phyloP scores from a whole-genome alignment of 23 red algal species.

The Cyanidioschyzon merolae region DNA sequence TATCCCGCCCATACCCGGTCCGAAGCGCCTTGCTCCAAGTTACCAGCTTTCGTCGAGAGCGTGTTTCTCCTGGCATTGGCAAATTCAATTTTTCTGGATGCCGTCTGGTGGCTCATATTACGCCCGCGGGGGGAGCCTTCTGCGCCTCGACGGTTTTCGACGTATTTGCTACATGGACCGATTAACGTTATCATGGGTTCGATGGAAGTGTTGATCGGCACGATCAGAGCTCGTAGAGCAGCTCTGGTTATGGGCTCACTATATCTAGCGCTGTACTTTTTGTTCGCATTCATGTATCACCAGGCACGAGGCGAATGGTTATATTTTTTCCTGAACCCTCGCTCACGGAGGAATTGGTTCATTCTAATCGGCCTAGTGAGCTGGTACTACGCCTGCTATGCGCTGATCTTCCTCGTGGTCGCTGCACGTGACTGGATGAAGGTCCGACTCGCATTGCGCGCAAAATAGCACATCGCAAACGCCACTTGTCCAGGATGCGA shows the following conservation, averaged over 20 bases:
- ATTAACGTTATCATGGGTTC: not conserved
- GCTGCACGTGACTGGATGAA: not conserved
- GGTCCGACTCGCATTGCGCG: not conserved
- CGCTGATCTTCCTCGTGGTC: not conserved
- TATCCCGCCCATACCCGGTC: not conserved
- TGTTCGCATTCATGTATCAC: not conserved
- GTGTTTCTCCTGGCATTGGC: not conserved
- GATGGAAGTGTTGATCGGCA: not conserved
- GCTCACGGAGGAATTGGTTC: not conserved
- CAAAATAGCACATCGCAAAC: not conserved
- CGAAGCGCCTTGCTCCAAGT: no score
- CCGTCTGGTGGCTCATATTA: conserved; percentile 4
- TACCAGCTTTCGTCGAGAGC: not conserved
- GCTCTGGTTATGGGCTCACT: not conserved
- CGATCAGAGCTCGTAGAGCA: not conserved
- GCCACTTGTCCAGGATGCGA: no score
- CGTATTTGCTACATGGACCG: not conserved
- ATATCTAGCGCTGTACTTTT: conserved; percentile 2
- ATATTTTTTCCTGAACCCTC: not conserved
- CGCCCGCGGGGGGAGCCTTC: not conserved
- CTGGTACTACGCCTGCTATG: not conserved
- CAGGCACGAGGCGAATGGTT: not conserved
- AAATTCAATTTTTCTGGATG: conserved; percentile 1
- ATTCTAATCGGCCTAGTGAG: not conserved
- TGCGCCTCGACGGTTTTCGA: not conserved